Evolutionary conservation across 139 green algal species (phyloP).

Genomic region (Chlorella sorokiniana): DNA sequence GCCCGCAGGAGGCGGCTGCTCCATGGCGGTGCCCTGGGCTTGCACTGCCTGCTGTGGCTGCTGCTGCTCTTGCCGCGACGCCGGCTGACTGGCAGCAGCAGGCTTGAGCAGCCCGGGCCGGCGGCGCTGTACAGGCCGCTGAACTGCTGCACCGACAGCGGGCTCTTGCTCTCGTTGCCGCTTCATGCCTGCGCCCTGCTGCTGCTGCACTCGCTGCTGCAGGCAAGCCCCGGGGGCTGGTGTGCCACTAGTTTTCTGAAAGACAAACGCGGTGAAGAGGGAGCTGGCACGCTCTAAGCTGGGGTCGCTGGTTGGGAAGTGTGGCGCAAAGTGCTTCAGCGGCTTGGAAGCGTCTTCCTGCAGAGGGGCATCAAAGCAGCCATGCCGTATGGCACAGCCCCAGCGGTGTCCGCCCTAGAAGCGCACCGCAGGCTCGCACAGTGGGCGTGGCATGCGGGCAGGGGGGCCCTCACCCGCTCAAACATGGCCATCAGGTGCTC

Average conservation of each 20-base stretch:
- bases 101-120: conserved; percentile 2
- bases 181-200: not conserved
- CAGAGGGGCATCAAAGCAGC: not conserved
- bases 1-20: not conserved
- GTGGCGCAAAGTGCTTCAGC: conserved; percentile 81
- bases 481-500: conserved; percentile 48
- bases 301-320: conserved; percentile 51
- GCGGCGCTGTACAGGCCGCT: conserved; percentile 11
- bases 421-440: no score
- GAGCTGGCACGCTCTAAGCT: conserved; percentile 35
- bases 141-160: not conserved
- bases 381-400: not conserved
- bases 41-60: not conserved
- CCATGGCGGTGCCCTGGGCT: not conserved
- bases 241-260: conserved; percentile 37
- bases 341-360: conserved; percentile 52
- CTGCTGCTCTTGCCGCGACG: conserved; percentile 6
- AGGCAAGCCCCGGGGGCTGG: not conserved
- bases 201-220: conserved; percentile 3
- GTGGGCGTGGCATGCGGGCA: not conserved
- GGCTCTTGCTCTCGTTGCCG: not conserved
- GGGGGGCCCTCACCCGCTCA: conserved; percentile 33
- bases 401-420: no score
- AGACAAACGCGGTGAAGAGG: conserved; percentile 53
- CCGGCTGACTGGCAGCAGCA: no score